Base-by-base conservation (phyloP, 2,329 filamentous ascomycete species). In the Pseudogymnoascus verrucosus region DNA sequence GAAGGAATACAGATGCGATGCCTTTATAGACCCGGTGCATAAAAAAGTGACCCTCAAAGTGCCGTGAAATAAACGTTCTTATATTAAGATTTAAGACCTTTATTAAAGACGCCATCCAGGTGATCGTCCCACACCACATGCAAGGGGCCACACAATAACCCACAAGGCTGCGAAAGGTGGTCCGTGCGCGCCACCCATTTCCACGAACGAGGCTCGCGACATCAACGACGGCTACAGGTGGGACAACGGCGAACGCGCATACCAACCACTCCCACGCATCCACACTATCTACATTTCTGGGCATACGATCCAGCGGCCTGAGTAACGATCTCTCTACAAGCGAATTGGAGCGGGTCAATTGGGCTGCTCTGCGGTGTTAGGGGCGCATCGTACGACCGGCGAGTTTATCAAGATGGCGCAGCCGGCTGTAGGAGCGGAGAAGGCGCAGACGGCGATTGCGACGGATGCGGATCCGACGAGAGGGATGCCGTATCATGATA, bases 401-500 rank as follows among this genome's bases (percentile, higher is more conserved):
- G 47, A 54, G 47, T 31, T 6, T 31, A 54, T 26, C 8, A 54
- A 54, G 26, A 54, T 54, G 47, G 47, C 26, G 26, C 47, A 54
- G 47, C 14, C 47, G 26, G 47, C 47, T 7, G 47, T n/a, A 31
- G 47, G 47, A 26, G 19, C 26, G 26, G 47, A 54, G 47, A 54
- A 54, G 47, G 47, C 47, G 47, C 47, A 54, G 47, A 54, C 47
- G 47, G 47, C 47, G 47, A 60, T 60, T 60, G 57, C 34, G 12
- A 60, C 57, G 16, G 57, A 60, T 60, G 57, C 28, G 37, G 57
- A 60, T 60, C 63, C 10, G 65, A 69, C 59, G 64, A 66, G 64
- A 40, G 68, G 65, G n/a, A 67, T 69, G 62, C 62, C 64, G 3
- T 69, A 69, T 54, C 71, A 72, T 62, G 71, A 72, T 60, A 70